Evolutionary conservation across 495 filamentous ascomycete genomes (phyloP), one percentile per base, ranked within the genome.

Genomic region (Xylona heveae): DNA sequence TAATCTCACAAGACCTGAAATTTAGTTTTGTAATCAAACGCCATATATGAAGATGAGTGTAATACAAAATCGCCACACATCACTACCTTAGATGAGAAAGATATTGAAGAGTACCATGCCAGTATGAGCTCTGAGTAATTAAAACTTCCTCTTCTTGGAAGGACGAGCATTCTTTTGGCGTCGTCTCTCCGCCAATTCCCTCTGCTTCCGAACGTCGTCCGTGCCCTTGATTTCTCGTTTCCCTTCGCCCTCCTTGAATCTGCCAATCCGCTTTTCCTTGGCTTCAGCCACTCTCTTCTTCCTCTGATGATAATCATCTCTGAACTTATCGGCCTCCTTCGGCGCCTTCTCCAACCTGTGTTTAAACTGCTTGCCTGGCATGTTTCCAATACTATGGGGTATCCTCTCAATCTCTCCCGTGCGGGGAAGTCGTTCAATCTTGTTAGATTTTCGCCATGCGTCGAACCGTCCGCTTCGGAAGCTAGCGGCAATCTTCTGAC

Each of bases 381-480:
- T 10, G 9, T 10, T 12, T 9, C 5, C 13, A 24, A 25, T 14
- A 29, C 1, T 14, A 26, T 58, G 42, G 19, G 49, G 52, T 20
- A 52, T 41, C 16, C 59, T 61, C 55, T 94, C 88, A 19, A 58
- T 51, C 50, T 95, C 88, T 19, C 88, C 88, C 6, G 77, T 71
- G 10, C 72, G 64, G 6, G 88, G 84, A 37, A 93, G 50, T 0
- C 67, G 61, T 22, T 67, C 71, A 24, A 95, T 59, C 33, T 74
- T 73, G 55, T 97, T 76, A 17, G 75, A 68, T 47, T 73, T 77
- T 47, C 74, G 74, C 88, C 88, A 97, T 18, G 62, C 64, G 37
- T 94, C 80, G 52, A 93, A 97, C 19, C 90, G 71, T 23, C 90
- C 88, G 48, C 75, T 84, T 41, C 83, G 71, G 66, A 95, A 94